Base-by-base conservation (phyloP, 2,329 filamentous ascomycete genomes). In the Huntiella decipiens region DNA sequence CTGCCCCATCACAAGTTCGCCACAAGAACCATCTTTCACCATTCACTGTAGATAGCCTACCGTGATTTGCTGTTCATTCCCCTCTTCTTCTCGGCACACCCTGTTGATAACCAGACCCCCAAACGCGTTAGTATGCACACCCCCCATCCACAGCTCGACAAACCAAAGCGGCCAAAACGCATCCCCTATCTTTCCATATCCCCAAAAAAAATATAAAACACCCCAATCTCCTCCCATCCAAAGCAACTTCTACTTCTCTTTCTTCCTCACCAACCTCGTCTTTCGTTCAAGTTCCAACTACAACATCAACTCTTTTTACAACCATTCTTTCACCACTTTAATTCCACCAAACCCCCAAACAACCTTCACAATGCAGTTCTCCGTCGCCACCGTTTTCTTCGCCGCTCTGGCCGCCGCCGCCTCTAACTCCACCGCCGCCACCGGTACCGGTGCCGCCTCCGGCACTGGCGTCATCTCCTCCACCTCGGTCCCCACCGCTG, bases 281-380 rank as follows among this genome's bases (percentile, higher is more conserved):
- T 49, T 42, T 49, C 47, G 47, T 49, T 49, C 47, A 49, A 49
- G 47, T 49, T 49, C 47, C 46, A 46, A 49, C 39, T 46, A 43
- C 47, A 44, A 43, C 16, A 45, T 31, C n/a, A 43, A 43, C 45
- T 49, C 47, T 46, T 17, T 39, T 33, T 33, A 28, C 43, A 44
- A 49, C 43, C 34, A 49, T 49, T 49, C 38, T 37, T 28, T 49
- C 38, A 32, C 32, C 47, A 46, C 47, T 46, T 49, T 49, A 49
- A 49, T 49, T 13, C 17, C 4, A 16, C 38, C 32, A n/a, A 31
- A 2, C 16, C 16, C 16, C 28, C 10, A 38, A 16, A 17, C 12
- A 43, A 32, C 35, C 5, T 33, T 39, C 44, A 49, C 45, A 44
- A 49, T 49, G 47, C 47, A 49, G 47, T 49, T 49, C 47, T 49